phyloP scores from a whole-genome alignment of 2,329 filamentous ascomycete genomes.

The Pyrenophora tritici-repentis region DNA sequence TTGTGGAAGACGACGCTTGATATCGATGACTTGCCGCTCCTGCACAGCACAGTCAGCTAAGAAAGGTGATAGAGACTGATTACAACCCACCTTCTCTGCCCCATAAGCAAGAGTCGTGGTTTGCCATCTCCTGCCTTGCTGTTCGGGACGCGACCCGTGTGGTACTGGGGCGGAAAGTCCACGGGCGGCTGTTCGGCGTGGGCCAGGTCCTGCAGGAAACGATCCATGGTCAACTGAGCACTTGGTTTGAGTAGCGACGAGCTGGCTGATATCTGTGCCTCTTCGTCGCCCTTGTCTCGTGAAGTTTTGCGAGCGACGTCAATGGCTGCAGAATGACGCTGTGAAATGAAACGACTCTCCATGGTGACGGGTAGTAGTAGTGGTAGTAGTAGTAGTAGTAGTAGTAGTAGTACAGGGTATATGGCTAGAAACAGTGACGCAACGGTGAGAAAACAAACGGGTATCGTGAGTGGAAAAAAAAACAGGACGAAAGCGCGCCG shows the following conservation, averaged over 20 bases:
- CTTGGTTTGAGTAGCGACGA: conserved; percentile 44
- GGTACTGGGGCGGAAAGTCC: conserved; percentile 47
- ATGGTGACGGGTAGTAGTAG: conserved; percentile 27
- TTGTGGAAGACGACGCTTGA: conserved; percentile 99
- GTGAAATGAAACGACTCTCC: conserved; percentile 32
- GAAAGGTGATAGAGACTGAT: not conserved
- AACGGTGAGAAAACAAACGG: conserved; percentile 13
- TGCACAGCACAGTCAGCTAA: conserved; percentile 49
- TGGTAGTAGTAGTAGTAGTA: not conserved
- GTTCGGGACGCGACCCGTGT: conserved; percentile 52
- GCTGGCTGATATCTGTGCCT: conserved; percentile 23
- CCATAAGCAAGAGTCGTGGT: conserved; percentile 90
- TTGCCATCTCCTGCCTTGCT: conserved; percentile 66
- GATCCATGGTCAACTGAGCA: conserved; percentile 51
- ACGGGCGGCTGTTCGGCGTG: conserved; percentile 48
- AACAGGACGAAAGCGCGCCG: not conserved
- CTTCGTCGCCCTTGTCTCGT: conserved; percentile 21
- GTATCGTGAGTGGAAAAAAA: conserved; percentile 13
- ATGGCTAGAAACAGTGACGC: conserved; percentile 25
- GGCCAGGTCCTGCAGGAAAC: conserved; percentile 51
- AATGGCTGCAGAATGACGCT: conserved; percentile 26
- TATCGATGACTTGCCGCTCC: conserved; percentile 97
- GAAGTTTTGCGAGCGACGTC: conserved; percentile 20
- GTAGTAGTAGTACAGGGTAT: conserved; percentile 38
- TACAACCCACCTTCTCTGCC: conserved; percentile 77